Percentiles rank a stretch among this genome's conserved stretches.
Evolutionary conservation across 139 green algal genomes (phyloP).

Genomic region (Ettlia oleoabundans): DNA sequence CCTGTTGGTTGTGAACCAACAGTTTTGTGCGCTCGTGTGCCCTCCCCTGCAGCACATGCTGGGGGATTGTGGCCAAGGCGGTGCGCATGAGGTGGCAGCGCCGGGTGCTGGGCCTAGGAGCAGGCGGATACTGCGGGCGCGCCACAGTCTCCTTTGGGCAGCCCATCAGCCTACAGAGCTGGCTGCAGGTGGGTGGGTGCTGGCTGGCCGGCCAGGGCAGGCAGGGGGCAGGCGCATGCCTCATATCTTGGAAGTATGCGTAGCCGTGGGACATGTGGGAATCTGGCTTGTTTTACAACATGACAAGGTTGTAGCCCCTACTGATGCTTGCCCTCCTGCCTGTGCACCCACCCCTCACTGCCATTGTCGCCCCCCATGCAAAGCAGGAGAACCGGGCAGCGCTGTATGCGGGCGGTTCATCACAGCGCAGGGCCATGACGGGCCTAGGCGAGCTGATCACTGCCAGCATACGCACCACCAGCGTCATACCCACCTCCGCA

Average conservation of each 20-base stretch:
- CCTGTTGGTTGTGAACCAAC: too few species aligned
- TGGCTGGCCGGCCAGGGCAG: too few species aligned
- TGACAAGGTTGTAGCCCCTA: too few species aligned
- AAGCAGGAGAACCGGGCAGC: neutral
- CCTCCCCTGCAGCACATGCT: constrained; percentile 1
- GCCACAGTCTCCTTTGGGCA: constrained; percentile 44
- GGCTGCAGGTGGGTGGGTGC: constrained; percentile 20
- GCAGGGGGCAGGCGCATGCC: too few species aligned
- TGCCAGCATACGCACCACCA: constrained; percentile 18
- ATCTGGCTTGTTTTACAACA: too few species aligned
- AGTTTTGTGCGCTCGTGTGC: neutral
- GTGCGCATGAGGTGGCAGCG: constrained; percentile 4
- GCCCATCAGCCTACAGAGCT: constrained; percentile 38
- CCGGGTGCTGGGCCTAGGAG: constrained; percentile 6
- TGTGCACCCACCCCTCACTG: neutral
- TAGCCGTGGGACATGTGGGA: too few species aligned
- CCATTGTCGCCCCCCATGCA: neutral
- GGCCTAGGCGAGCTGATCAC: constrained; percentile 40
- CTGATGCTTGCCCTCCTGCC: neutral
- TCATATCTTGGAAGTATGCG: too few species aligned
- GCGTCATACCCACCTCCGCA: constrained; percentile 37
- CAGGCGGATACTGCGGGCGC: constrained; percentile 37
- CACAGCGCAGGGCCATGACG: constrained; percentile 15
- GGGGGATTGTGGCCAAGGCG: constrained; percentile 13
- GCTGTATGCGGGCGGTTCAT: neutral